These are phyloP conservation scores for Lonicera japonica DNA, from an alignment of 129 eudicot genomes.

Conservation along the genomic window DNA sequence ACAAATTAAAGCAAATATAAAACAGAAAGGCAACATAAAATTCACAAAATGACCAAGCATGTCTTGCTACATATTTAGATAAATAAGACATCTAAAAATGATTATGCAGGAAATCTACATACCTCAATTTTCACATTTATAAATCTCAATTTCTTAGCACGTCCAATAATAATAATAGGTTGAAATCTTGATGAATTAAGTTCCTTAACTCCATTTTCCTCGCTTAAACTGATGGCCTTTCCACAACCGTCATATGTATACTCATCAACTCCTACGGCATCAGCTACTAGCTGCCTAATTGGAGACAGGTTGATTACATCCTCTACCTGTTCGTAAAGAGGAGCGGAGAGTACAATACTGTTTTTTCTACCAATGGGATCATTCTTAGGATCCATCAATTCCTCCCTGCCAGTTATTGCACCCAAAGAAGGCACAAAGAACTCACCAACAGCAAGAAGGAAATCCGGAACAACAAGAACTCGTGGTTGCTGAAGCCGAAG, in stretches of 20 bases:
- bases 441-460: constrained; percentile 86
- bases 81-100: no score
- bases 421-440: constrained; percentile 92
- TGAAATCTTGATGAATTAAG: constrained; percentile 37
- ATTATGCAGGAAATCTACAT: constrained; percentile 6
- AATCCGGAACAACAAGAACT: constrained; percentile 93
- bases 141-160: constrained; percentile 80
- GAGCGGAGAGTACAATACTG: constrained; percentile 43
- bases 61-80: no score
- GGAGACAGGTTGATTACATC: constrained; percentile 70
- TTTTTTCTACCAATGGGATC: constrained; percentile 68
- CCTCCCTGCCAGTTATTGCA: constrained; percentile 87
- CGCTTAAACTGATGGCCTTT: constrained; percentile 50
- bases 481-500: constrained; percentile 87
- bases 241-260: constrained; percentile 93
- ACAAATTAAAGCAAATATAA: no score
- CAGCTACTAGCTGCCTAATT: constrained; percentile 66
- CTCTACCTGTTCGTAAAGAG: constrained; percentile 65
- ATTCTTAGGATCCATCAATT: constrained; percentile 83
- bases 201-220: constrained; percentile 44
- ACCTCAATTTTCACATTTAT: constrained; percentile 92
- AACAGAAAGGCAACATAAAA: no score
- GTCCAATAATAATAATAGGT: constrained; percentile 82
- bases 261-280: constrained; percentile 72
- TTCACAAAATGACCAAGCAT: no score